Conservation (phyloP, 257 asterid species). For the Scutellaria galericulata region DNA sequence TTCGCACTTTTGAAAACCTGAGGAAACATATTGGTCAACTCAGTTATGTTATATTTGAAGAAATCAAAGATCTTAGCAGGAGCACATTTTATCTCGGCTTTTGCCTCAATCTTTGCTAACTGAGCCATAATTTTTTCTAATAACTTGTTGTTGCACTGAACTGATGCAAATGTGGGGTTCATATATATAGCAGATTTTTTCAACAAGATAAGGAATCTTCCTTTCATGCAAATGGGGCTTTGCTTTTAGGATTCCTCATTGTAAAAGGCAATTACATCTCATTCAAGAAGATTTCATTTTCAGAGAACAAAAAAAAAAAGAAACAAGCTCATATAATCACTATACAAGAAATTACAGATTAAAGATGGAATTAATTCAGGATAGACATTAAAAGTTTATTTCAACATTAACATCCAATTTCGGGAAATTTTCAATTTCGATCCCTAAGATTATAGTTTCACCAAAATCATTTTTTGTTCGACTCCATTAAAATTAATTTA, state of each 20-base stretch:
- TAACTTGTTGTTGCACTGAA: not conserved
- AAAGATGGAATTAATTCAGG: too few relatives aligned
- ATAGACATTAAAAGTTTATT: too few relatives aligned
- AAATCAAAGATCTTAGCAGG: conserved; percentile 34
- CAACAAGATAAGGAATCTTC: not conserved
- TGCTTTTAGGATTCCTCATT: not conserved
- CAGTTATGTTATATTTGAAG: conserved; percentile 20
- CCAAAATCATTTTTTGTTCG: too few relatives aligned
- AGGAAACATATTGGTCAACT: conserved; percentile 28
- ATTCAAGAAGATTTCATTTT: too few relatives aligned
- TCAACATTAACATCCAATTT: too few relatives aligned
- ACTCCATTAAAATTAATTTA: too few relatives aligned
- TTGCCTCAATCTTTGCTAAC: conserved; percentile 38
- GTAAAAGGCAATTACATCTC: too few relatives aligned
- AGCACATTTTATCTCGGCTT: conserved; percentile 35
- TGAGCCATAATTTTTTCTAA: conserved; percentile 36
- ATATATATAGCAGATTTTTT: conserved; percentile 14
- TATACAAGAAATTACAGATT: too few relatives aligned
- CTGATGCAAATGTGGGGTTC: not conserved
- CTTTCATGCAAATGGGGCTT: not conserved
- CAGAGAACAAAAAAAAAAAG: too few relatives aligned
- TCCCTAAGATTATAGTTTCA: too few relatives aligned
- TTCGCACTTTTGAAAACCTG: conserved; percentile 23
- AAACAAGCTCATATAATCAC: too few relatives aligned
- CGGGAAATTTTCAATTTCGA: too few relatives aligned